Evolutionary conservation across 2,329 filamentous ascomycete species (phyloP).

Genomic region (Botryotinia convoluta): DNA sequence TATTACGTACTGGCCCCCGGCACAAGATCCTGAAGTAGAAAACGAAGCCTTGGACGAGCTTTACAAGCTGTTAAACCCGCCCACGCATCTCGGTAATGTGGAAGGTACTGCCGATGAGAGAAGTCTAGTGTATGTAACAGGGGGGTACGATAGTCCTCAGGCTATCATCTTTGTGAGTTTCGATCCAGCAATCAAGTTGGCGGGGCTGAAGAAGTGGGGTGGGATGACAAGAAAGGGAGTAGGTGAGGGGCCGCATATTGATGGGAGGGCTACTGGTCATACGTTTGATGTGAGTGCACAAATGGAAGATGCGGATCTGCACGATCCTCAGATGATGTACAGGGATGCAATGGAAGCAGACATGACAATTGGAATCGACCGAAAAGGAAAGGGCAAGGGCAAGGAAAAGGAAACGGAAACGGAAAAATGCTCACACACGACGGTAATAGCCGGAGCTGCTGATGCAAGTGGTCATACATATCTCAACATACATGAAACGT

Average conservation of each 20-base stretch:
- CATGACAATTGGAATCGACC: slow-evolving; percentile 28
- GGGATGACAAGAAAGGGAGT: slow-evolving; percentile 26
- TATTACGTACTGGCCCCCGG: slow-evolving; percentile 41
- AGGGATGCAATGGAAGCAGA: slow-evolving; percentile 26
- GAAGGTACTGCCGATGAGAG: slow-evolving; percentile 48
- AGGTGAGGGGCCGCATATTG: slow-evolving; percentile 34
- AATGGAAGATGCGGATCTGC: background rate
- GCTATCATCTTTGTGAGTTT: slow-evolving; percentile 46
- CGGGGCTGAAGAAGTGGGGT: slow-evolving; percentile 34
- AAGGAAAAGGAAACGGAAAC: slow-evolving; percentile 24
- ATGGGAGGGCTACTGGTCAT: slow-evolving; percentile 29
- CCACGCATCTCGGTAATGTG: slow-evolving; percentile 39
- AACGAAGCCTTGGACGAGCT: slow-evolving; percentile 40
- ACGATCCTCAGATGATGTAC: slow-evolving; percentile 8
- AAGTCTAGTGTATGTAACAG: slow-evolving; percentile 47
- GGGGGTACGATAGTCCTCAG: slow-evolving; percentile 30
- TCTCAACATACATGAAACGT: background rate
- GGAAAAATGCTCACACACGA: background rate
- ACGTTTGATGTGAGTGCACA: background rate
- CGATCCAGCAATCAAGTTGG: slow-evolving; percentile 42
- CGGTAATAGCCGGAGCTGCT: background rate
- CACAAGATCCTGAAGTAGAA: slow-evolving; percentile 24
- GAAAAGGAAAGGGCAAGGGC: slow-evolving; percentile 33
- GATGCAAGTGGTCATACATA: background rate
- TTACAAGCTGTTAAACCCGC: slow-evolving; percentile 43